Base-by-base conservation (phyloP, 2,329 filamentous ascomycete genomes). In the Periconia digitata region DNA sequence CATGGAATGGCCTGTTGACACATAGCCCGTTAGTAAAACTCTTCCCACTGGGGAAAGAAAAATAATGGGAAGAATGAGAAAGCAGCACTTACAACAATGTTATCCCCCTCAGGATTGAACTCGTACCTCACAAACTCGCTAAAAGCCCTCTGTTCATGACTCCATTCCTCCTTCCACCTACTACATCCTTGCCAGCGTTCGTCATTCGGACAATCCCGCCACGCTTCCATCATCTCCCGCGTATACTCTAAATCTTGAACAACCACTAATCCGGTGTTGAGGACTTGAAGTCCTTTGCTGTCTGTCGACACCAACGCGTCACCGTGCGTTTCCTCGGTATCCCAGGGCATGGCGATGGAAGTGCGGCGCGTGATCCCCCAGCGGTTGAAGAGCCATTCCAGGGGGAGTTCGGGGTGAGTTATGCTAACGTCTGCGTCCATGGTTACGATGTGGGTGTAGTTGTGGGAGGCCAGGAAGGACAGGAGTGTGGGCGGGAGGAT, bases 371-470 rank as follows among this genome's bases (percentile, higher is more conserved):
- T 66, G 40, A 77, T 64, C 45, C 73, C 67, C 76, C 76, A 79
- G 35, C 73, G 67, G 55, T 76, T 76, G 56, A 79, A 69, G 6
- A 79, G 68, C 72, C 74, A 79, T 60, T 79, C 76, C 15, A 78
- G 49, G 2, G 76, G 76, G 1, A 79, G 56, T 27, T 76, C 67
- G 1, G 72, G 67, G 45, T 77, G 66, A 1, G 67, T 61, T 44
- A 78, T 68, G 6, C 72, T 66, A 16, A 69, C 72, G 49, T 79
- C 76, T 20, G 74, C 70, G 54, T 79, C 76, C 44, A 78, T 56
- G 38, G 74, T 73, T 39, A 79, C 62, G 18, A 78, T 71, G 7
- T 76, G 71, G 4, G 72, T 61, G 58, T 79, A 74, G 1, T 65
- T 51, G 20, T 65, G 60, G 1, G 64, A 52, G 20, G 65, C 59